Evolutionary conservation across 1,284 basidiomycete genomes (phyloP).

Genomic region (Irpex sp.): DNA sequence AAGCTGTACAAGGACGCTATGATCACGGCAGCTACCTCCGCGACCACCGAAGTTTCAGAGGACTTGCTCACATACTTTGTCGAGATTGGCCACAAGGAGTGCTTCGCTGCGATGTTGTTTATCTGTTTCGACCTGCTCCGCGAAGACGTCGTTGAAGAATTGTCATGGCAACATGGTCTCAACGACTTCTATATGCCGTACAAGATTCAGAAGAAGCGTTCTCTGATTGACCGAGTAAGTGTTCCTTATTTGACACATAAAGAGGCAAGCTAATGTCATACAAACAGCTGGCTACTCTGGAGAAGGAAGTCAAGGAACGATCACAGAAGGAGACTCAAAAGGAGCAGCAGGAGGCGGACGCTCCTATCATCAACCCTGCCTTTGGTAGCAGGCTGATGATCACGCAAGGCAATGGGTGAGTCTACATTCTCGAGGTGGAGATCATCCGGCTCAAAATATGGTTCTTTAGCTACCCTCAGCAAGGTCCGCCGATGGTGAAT

Average conservation of each 20-base stretch:
- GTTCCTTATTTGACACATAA: neutral
- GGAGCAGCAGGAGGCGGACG: constrained; percentile 79
- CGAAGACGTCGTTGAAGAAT: constrained; percentile 90
- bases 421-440: constrained; percentile 1
- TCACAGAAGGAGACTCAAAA: constrained; percentile 82
- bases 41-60: constrained; percentile 83
- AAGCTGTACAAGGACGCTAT: constrained; percentile 97
- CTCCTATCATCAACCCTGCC: constrained; percentile 80
- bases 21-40: constrained; percentile 86
- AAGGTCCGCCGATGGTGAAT: constrained; percentile 43
- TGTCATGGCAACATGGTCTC: constrained; percentile 93
- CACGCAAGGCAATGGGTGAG: constrained; percentile 66
- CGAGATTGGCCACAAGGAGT: constrained; percentile 98
- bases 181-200: constrained; percentile 98
- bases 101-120: constrained; percentile 89
- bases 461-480: constrained; percentile 33
- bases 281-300: constrained; percentile 61
- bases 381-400: constrained; percentile 57
- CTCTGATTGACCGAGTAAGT: constrained; percentile 64
- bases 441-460: neutral
- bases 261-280: constrained; percentile 15
- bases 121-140: constrained; percentile 92
- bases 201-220: constrained; percentile 83
- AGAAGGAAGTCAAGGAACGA: constrained; percentile 82
- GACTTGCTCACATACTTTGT: constrained; percentile 94